Evolutionary conservation across 2,329 filamentous ascomycete species (phyloP), one percentile per base, ranked within the genome.

Genomic region (Gaeumannomyces sp.): DNA sequence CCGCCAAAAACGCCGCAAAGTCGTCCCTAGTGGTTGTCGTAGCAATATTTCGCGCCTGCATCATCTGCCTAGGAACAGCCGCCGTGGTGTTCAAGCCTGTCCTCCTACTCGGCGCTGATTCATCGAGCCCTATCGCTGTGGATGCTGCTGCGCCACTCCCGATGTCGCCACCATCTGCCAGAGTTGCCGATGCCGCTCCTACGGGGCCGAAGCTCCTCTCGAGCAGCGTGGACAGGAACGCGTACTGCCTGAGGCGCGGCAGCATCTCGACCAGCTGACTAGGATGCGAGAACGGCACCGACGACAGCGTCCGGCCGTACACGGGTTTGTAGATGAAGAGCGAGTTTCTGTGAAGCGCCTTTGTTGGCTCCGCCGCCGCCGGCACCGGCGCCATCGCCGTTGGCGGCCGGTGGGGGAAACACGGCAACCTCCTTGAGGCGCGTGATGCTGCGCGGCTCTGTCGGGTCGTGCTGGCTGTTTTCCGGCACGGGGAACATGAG

Each of bases 231-330:
- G 86, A 86, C 5, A 92, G 78, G 68, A 90, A 87, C 0, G 89
- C 89, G 71, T 92, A 95, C 73, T 95, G 91, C 19, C 92, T 82
- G 22, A 95, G 78, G 4, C 83, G 79, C 0, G 91, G 90, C n/a
- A 96, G 80, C 72, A 93, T 85, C 64, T 85, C 82, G 8, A 93
- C 78, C 4, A 96, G 78, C 72, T 96, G 91, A 62, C 87, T 84
- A 0, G 92, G 92, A 71, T 96, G 92, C 2, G 86, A 85, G 71
- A 96, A 94, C 0, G 90, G 87, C 38, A 95, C 79, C 64, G 89
- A 85, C 1, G 83, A 84, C 11, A 96, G 74, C 3, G 81, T 80
- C 65, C 88, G 84, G 0, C 88, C 89, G 69, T 89, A 92, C 11
- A 92, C 90, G 2, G 86, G 84, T 73, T 91, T 92, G 64, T 90